phyloP scores from a whole-genome alignment of 106 monocot genomes.

The Phalaenopsis equestris region DNA sequence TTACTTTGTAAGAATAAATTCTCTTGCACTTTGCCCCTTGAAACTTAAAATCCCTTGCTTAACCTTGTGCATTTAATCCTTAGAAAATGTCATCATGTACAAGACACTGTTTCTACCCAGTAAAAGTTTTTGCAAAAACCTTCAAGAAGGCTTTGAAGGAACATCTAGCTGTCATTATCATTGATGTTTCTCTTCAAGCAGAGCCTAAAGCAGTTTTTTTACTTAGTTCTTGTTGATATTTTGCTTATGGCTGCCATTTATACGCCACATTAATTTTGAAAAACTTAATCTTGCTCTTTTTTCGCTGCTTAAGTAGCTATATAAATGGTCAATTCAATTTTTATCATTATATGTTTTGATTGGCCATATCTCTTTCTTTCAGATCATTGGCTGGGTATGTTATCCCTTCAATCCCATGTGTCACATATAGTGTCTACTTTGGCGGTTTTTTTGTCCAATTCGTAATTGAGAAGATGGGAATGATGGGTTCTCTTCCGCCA shows the following conservation, averaged over 20 bases:
- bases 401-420: conserved; percentile 55
- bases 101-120: too few relatives aligned
- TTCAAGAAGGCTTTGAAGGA: background rate
- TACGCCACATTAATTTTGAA: background rate
- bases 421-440: conserved; percentile 71
- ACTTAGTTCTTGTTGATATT: background rate
- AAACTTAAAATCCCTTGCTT: too few relatives aligned
- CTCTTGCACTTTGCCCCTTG: too few relatives aligned
- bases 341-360: background rate
- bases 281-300: background rate
- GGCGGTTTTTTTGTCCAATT: conserved; percentile 83
- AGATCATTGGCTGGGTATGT: conserved; percentile 76
- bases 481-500: conserved; percentile 94
- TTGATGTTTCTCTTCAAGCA: background rate
- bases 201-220: background rate
- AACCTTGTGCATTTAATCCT: too few relatives aligned
- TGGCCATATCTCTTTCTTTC: conserved; percentile 6
- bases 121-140: background rate
- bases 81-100: too few relatives aligned
- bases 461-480: conserved; percentile 95
- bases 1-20: too few relatives aligned
- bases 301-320: background rate
- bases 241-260: background rate
- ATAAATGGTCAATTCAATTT: background rate
- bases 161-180: background rate